These are phyloP conservation scores for Hypoxylon sp. DNA, from an alignment of 2,329 filamentous ascomycete genomes.

Conservation along the genomic window DNA sequence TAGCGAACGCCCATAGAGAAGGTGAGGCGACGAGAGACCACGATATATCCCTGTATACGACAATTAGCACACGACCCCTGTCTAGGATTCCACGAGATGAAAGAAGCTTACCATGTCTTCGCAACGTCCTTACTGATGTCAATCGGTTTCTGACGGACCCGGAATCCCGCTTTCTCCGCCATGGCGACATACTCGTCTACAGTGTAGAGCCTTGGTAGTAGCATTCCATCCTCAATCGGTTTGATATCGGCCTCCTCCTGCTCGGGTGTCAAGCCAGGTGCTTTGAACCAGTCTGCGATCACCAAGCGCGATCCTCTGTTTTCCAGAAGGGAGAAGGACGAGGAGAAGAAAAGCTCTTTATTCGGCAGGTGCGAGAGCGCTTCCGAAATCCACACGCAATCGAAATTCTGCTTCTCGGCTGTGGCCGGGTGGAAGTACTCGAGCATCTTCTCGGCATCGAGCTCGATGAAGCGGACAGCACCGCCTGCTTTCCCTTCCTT, in stretches of 20 bases:
- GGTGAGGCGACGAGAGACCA: constrained; percentile 73
- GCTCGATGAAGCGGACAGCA: constrained; percentile 68
- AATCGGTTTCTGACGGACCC: constrained; percentile 62
- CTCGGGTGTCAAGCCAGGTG: constrained; percentile 60
- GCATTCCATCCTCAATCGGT: constrained; percentile 74
- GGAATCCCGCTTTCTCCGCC: constrained; percentile 65
- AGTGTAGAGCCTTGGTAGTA: constrained; percentile 70
- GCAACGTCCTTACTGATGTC: constrained; percentile 72
- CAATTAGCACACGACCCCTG: neutral
- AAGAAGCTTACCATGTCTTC: constrained; percentile 68
- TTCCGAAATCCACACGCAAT: constrained; percentile 74
- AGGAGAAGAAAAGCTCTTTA: constrained; percentile 71
- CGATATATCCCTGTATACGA: constrained; percentile 69
- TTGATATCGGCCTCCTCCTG: constrained; percentile 66
- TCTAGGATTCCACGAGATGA: neutral
- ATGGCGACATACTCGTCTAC: constrained; percentile 67
- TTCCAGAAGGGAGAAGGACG: constrained; percentile 64
- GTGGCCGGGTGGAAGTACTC: constrained; percentile 61
- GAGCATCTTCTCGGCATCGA: constrained; percentile 74
- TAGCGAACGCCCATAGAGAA: constrained; percentile 72
- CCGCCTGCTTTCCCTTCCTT: constrained; percentile 47
- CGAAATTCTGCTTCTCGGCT: constrained; percentile 57
- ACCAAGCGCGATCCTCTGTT: constrained; percentile 61
- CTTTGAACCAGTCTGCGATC: constrained; percentile 74
- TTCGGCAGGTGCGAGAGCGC: constrained; percentile 73